Percentiles rank a stretch among this genome's conserved stretches.
Evolutionary conservation across 192 early-diverging fungal species (phyloP).

Genomic region (Coemansia sp.): DNA sequence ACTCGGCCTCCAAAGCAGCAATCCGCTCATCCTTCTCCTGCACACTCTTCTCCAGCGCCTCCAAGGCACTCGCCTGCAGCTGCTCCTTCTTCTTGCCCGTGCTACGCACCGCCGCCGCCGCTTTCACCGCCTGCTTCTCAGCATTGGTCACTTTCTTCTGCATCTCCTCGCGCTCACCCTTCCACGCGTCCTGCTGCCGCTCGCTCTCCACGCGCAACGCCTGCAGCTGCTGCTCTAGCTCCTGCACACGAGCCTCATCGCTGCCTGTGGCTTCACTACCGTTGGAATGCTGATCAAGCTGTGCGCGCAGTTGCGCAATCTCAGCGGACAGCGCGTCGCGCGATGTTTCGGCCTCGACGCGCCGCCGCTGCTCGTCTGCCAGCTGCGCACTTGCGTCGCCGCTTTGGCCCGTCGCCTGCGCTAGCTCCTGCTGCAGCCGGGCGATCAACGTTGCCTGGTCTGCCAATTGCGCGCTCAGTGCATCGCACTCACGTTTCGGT

Average conservation of each 20-base stretch:
- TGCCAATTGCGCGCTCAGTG: constrained; percentile 17
- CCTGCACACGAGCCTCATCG: constrained; percentile 9
- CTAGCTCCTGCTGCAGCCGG: constrained; percentile 23
- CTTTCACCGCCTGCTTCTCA: constrained; percentile 50
- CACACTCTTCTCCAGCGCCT: constrained; percentile 17
- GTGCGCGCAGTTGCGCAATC: background rate
- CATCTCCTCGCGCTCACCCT: constrained; percentile 28
- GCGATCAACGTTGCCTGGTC: constrained; percentile 27
- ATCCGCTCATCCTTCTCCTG: constrained; percentile 47
- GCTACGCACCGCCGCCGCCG: constrained; percentile 44
- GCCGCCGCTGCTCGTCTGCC: background rate
- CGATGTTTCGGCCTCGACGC: background rate
- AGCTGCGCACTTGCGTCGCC: constrained; percentile 9
- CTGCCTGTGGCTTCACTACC: background rate
- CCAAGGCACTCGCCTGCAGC: constrained; percentile 31
- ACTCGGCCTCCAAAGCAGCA: constrained; percentile 47
- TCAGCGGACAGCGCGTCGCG: background rate
- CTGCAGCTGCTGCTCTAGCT: constrained; percentile 31
- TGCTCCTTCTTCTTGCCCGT: constrained; percentile 53
- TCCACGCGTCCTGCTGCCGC: constrained; percentile 19
- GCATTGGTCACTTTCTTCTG: constrained; percentile 42
- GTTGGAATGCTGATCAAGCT: no score
- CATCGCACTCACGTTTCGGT: constrained; percentile 31
- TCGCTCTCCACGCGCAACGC: constrained; percentile 17
- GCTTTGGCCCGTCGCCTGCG: background rate